Evolutionary conservation across 2,329 filamentous ascomycete species (phyloP).

Genomic region (Xylariaceae sp.): DNA sequence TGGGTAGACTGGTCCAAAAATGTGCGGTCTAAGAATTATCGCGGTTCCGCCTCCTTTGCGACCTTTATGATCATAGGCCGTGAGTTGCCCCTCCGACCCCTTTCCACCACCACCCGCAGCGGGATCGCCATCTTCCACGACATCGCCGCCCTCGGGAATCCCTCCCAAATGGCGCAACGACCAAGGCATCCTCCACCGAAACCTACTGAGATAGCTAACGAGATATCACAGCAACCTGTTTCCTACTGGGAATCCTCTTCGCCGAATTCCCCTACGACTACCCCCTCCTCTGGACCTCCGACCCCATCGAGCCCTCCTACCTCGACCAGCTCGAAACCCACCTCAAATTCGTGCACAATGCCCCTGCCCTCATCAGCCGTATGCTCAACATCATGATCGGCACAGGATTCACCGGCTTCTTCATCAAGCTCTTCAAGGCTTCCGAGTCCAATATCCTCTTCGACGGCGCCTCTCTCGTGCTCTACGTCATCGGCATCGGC

Average conservation of each 20-base stretch:
- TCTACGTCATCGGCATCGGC: constrained; percentile 83
- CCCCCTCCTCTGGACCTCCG: constrained; percentile 77
- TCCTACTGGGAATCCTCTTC: constrained; percentile 98
- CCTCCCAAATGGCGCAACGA: background rate
- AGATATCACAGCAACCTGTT: constrained; percentile 69
- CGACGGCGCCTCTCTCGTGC: constrained; percentile 75
- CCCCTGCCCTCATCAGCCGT: constrained; percentile 86
- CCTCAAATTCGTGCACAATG: constrained; percentile 85
- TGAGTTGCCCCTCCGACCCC: constrained; percentile 48
- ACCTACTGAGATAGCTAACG: background rate
- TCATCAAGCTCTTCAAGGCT: constrained; percentile 92
- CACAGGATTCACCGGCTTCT: constrained; percentile 82
- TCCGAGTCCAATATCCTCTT: constrained; percentile 95
- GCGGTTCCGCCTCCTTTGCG: constrained; percentile 73
- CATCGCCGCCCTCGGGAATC: background rate
- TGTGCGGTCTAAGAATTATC: constrained; percentile 55
- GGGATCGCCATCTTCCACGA: background rate
- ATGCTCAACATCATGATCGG: constrained; percentile 92
- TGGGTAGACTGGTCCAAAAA: constrained; percentile 56
- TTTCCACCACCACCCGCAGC: background rate
- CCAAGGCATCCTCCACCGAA: background rate
- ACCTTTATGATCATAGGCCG: constrained; percentile 96
- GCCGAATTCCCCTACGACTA: constrained; percentile 95
- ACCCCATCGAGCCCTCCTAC: constrained; percentile 63
- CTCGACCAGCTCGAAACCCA: constrained; percentile 85